Evolutionary conservation across 768 basidiomycete species (phyloP).

Genomic region (Mycena crocata): DNA sequence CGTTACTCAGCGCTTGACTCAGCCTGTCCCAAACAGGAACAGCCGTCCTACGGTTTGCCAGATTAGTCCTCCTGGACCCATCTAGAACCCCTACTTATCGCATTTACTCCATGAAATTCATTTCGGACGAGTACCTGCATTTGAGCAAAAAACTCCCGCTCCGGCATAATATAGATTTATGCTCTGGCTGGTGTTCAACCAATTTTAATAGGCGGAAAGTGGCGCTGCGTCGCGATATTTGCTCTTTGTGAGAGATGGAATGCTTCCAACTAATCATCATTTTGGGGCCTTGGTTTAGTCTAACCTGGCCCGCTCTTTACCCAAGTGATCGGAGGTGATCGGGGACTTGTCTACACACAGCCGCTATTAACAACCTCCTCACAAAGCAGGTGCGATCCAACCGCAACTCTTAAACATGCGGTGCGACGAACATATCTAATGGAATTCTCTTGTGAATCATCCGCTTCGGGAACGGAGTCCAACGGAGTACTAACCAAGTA

Average conservation of each 20-base stretch:
- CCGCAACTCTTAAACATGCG: conserved; percentile 13
- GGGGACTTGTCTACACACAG: conserved; percentile 10
- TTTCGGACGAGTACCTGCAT: too few species aligned
- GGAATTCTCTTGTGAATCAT: conserved; percentile 2
- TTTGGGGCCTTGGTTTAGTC: conserved; percentile 4
- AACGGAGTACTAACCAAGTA: conserved; percentile 4
- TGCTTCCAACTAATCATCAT: conserved; percentile 10
- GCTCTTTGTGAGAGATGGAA: conserved; percentile 4
- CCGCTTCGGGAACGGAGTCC: neutral
- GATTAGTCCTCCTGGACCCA: conserved; percentile 7
- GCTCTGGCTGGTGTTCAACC: too few species aligned
- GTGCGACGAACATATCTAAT: conserved; percentile 5
- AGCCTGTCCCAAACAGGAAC: conserved; percentile 16
- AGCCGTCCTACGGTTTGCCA: conserved; percentile 4
- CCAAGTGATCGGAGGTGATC: conserved; percentile 11
- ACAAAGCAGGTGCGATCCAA: conserved; percentile 2
- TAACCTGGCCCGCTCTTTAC: neutral
- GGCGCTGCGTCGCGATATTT: conserved; percentile 4
- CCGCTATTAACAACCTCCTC: too few species aligned
- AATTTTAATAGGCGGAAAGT: too few species aligned
- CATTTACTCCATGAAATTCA: too few species aligned
- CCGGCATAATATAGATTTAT: too few species aligned
- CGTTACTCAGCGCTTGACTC: conserved; percentile 19
- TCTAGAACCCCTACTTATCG: too few species aligned
- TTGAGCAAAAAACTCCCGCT: too few species aligned